These are phyloP conservation scores for Suillus luteus DNA, from an alignment of 768 basidiomycete species.

Conservation along the genomic window DNA sequence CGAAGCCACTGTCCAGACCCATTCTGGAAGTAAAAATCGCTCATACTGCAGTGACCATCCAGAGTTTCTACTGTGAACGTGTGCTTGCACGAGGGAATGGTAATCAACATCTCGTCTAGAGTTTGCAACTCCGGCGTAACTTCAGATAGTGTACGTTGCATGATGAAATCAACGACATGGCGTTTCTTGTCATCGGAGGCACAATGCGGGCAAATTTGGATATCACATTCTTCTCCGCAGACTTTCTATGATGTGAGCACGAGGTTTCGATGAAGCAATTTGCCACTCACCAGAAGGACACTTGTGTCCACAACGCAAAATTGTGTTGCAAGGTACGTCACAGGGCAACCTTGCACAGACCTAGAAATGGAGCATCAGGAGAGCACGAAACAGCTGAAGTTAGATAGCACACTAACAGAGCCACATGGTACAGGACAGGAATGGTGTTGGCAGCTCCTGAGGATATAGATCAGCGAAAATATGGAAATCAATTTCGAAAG, in stretches of 20 bases:
- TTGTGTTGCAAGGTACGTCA: slow-evolving; percentile 51
- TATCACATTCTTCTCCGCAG: slow-evolving; percentile 63
- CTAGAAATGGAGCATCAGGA: slow-evolving; percentile 32
- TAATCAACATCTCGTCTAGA: slow-evolving; percentile 57
- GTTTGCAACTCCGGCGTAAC: slow-evolving; percentile 41
- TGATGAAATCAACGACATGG: slow-evolving; percentile 60
- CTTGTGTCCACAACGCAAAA: slow-evolving; percentile 57
- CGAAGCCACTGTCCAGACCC: slow-evolving; percentile 43
- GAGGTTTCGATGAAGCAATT: not conserved
- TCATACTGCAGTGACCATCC: slow-evolving; percentile 58
- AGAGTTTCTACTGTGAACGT: slow-evolving; percentile 72
- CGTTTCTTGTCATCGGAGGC: slow-evolving; percentile 38
- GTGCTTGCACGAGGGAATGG: slow-evolving; percentile 62
- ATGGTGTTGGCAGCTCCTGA: slow-evolving; percentile 55
- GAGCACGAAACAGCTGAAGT: not conserved
- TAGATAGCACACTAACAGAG: slow-evolving; percentile 47
- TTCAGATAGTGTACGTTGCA: slow-evolving; percentile 52
- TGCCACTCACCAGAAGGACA: slow-evolving; percentile 62
- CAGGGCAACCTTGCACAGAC: slow-evolving; percentile 68
- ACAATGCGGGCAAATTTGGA: slow-evolving; percentile 58
- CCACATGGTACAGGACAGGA: slow-evolving; percentile 66
- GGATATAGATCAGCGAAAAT: not conserved
- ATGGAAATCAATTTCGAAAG: not conserved
- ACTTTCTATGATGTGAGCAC: slow-evolving; percentile 40
- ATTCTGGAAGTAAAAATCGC: slow-evolving; percentile 49